A percentile compares a stretch with the other conserved stretches of the same genome.
Conservation (phyloP, 108 stramenopile species). For the Fistulifera pelliculosa region DNA sequence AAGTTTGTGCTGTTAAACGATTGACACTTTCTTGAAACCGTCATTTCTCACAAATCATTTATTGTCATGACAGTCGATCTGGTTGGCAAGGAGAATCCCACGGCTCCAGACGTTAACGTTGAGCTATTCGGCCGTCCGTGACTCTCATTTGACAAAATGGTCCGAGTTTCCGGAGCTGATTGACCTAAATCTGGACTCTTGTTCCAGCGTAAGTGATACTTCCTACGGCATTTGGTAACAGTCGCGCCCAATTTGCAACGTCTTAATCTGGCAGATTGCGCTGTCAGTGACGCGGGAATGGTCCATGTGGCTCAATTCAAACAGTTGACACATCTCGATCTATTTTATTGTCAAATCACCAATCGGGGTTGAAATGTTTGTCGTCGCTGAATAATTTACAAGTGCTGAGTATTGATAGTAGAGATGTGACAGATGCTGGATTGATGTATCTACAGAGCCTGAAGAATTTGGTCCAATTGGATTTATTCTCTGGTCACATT, state of each 20-base stretch:
- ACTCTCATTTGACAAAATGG: slow-evolving; percentile 52
- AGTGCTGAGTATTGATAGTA: slow-evolving; percentile 65
- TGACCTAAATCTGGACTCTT: slow-evolving; percentile 75
- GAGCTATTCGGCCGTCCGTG: slow-evolving; percentile 64
- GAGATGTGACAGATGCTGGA: slow-evolving; percentile 73
- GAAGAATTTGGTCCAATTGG: slow-evolving; percentile 51
- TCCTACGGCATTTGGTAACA: slow-evolving; percentile 43
- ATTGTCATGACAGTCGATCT: slow-evolving; percentile 28
- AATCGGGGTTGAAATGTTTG: slow-evolving; percentile 60
- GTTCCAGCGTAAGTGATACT: slow-evolving; percentile 52
- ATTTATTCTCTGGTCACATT: slow-evolving; percentile 74
- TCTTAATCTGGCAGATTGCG: slow-evolving; percentile 65
- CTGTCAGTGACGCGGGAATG: slow-evolving; percentile 67
- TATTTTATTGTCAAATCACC: slow-evolving; percentile 79
- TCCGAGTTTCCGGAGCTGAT: slow-evolving; percentile 51
- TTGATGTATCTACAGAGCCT: slow-evolving; percentile 40
- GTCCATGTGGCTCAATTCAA: slow-evolving; percentile 65
- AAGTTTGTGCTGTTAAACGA: slow-evolving; percentile 14
- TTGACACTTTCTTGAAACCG: slow-evolving; percentile 4
- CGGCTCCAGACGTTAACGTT: slow-evolving; percentile 53
- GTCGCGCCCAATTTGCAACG: slow-evolving; percentile 59
- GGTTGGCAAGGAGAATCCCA: slow-evolving; percentile 82
- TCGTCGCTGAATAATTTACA: slow-evolving; percentile 44
- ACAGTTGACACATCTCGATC: slow-evolving; percentile 49
- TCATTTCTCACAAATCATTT: slow-evolving; percentile 6